Evolutionary conservation across 176 grass and related monocot species (phyloP).

Genomic region (Juncus inflexus): DNA sequence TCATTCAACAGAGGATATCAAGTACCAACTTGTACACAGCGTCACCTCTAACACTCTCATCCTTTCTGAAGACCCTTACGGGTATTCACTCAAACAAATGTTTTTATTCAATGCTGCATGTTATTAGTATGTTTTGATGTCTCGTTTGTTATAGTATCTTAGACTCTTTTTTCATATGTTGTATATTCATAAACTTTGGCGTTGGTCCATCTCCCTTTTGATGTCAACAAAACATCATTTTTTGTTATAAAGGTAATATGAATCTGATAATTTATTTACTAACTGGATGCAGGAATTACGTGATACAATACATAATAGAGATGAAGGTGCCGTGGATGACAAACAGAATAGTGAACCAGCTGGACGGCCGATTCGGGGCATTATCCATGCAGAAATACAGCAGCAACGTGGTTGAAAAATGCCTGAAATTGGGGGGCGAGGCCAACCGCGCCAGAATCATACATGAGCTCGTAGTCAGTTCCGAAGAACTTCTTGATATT

Average conservation of each 20-base stretch:
- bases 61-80: slow-evolving; percentile 69
- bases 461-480: slow-evolving; percentile 54
- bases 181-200: slow-evolving; percentile 13
- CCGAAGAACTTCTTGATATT: slow-evolving; percentile 37
- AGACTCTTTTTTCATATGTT: slow-evolving; percentile 13
- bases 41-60: slow-evolving; percentile 44
- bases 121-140: no score
- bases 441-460: slow-evolving; percentile 32
- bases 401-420: slow-evolving; percentile 82
- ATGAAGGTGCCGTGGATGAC: slow-evolving; percentile 50
- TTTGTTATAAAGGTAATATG: no score
- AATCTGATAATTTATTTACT: not conserved
- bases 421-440: slow-evolving; percentile 31
- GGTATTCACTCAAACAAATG: slow-evolving; percentile 19
- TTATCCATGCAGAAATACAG: slow-evolving; percentile 81
- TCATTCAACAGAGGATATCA: slow-evolving; percentile 50
- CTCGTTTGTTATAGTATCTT: not conserved
- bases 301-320: slow-evolving; percentile 68
- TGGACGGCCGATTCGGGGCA: slow-evolving; percentile 37
- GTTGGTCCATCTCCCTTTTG: no score
- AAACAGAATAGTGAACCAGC: slow-evolving; percentile 43
- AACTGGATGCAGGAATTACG: slow-evolving; percentile 70
- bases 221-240: no score
- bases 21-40: slow-evolving; percentile 40
- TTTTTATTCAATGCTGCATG: not conserved